Base-by-base conservation (phyloP, 805 yeast species). In the Suhomyces pyralidae region DNA sequence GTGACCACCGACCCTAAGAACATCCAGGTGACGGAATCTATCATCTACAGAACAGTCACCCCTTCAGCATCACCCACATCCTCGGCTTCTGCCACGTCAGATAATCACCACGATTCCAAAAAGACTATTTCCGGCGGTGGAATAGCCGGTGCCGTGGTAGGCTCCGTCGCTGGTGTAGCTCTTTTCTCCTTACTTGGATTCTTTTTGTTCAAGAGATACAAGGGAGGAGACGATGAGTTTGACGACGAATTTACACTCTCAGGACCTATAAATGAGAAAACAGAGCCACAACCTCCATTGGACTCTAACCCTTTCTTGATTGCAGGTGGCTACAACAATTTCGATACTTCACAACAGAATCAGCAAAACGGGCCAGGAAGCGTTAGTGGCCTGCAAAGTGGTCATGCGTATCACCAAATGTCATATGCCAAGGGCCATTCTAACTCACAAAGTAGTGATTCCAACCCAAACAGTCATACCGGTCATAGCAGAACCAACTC, bases 131-230 rank as follows among this genome's bases (percentile, higher is more conserved):
- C 76, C 2, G 67, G 69, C 2, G 79, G 79, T 10, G 70, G 69
- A 24, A 74, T 75, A 47, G 79, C 73, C 3, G 80, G 80, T 8
- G 70, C 69, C 1, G 78, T 72, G 2, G 69, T 75, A n/a, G 80
- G 79, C 4, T 60, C 72, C 5, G 59, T 74, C 4, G 76, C 68
- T 0, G 80, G 80, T 5, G 70, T 63, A 7, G 73, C 62, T 15
- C 25, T 73, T n/a, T 58, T 66, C 19, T 69, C 62, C 3, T 56
- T 51, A 24, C 38, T 60, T 5, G 54, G 54, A 28, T 55, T 61
- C 47, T 60, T 60, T 49, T 15, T 64, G 17, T 51, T 55, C 45
- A 54, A 54, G 15, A 56, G 58, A 24, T 25, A 45, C 20, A 47
- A 36, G 24, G 51, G 54, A 46, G 59, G 57, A 20, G 47, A 48